Evolutionary conservation across 345 rosid genomes (phyloP).

Genomic region (Hypericum perforatum): DNA sequence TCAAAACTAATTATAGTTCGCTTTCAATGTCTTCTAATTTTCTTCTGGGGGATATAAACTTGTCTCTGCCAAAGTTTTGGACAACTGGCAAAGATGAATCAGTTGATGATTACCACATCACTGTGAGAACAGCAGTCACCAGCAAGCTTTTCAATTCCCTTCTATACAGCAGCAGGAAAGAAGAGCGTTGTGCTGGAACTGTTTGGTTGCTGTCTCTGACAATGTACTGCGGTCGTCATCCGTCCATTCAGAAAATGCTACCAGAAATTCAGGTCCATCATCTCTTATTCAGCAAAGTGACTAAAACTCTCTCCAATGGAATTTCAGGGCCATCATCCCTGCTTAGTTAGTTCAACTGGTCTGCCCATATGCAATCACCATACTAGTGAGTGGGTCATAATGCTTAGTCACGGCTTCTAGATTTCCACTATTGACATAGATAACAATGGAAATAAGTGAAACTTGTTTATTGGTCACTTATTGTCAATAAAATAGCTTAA

Average conservation of each 20-base stretch:
- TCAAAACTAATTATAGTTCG: slow-evolving; percentile 75
- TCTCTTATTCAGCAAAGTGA: slow-evolving; percentile 2
- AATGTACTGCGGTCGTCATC: slow-evolving; percentile 84
- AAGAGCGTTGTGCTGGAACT: slow-evolving; percentile 95
- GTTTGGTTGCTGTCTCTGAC: slow-evolving; percentile 87
- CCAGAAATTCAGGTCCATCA: slow-evolving; percentile 88
- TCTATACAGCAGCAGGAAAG: slow-evolving; percentile 78
- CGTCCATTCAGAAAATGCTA: slow-evolving; percentile 74
- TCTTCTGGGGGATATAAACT: slow-evolving; percentile 63
- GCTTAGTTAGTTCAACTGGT: too few relatives aligned
- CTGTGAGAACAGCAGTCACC: slow-evolving; percentile 52
- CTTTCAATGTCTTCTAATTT: slow-evolving; percentile 82
- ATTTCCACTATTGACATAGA: too few relatives aligned
- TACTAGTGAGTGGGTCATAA: too few relatives aligned
- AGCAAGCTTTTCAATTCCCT: slow-evolving; percentile 78
- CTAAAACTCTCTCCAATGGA: too few relatives aligned
- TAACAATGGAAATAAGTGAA: too few relatives aligned
- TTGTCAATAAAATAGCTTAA: too few relatives aligned
- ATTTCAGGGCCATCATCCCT: too few relatives aligned
- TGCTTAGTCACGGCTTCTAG: too few relatives aligned
- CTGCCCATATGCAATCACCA: too few relatives aligned
- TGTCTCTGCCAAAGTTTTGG: slow-evolving; percentile 31
- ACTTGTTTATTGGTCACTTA: too few relatives aligned
- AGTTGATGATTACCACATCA: slow-evolving; percentile 36
- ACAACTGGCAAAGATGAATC: slow-evolving; percentile 33